Evolutionary conservation across 176 grass and related monocot species (phyloP), one percentile per base, ranked within the genome.

Genomic region (Oryza brachyantha): DNA sequence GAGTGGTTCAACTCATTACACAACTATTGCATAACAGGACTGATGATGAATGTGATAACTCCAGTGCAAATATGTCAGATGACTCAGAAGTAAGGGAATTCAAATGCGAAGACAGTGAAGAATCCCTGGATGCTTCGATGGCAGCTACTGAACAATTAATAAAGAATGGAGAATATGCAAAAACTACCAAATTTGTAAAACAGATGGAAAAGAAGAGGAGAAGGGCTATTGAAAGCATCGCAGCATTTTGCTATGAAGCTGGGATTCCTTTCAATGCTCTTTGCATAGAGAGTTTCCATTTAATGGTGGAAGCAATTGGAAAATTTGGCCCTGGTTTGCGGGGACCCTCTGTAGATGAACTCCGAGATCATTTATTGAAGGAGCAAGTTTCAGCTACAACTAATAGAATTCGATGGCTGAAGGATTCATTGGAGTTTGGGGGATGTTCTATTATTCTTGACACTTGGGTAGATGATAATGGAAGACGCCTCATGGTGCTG

Each of bases 371-470:
- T 12, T 46, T 48, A 21, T 22, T 73, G 14, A 29, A 63, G 1
- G 14, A 10, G 1, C 64, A 68, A 38, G 43, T 79, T 26, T 52
- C 66, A 38, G 45, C n/a, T 21, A 28, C 68, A 17, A 68, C 66
- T 19, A 22, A 55, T 19, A 27, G 32, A 37, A 27, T 39, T 54
- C 22, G 67, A 79, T 45, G 0, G n/a, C 45, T 37, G 22, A 68
- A 68, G 22, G 8, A 68, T 13, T 38, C 2, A 43, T 68, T 46
- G 76, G 34, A 34, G 9, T 39, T 27, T 0, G 64, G 54, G 7
- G 76, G 64, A 55, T 79, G 76, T 16, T 68, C 61, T 68, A 79
- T 79, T 55, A 35, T 68, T 13, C 29, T 27, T 68, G 21, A 39
- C 37, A 39, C 14, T 68, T 5, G 25, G 24, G 2, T 13, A 7